A percentile compares a stretch with the other conserved stretches of the same genome.
Evolutionary conservation across 2,329 filamentous ascomycete species (phyloP).

Genomic region (Berkeleyomyces rouxiae): DNA sequence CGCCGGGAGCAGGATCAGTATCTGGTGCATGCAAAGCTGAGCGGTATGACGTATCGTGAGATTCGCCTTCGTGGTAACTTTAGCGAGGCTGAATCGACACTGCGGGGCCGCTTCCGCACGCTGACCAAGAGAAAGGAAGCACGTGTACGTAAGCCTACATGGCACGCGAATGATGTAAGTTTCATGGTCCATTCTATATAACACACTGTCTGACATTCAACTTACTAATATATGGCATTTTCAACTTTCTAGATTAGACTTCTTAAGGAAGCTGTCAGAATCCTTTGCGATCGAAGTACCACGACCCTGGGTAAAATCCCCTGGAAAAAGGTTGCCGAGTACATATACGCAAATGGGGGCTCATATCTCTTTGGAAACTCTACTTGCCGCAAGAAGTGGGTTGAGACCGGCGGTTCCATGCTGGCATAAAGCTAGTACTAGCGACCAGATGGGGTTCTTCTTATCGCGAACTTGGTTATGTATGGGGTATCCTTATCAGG

Average conservation of each 20-base stretch:
- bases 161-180: conserved; percentile 48
- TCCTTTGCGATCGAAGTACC: conserved; percentile 19
- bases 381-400: conserved; percentile 42
- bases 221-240: no score
- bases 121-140: conserved; percentile 46
- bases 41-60: conserved; percentile 47
- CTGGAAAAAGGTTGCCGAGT: conserved; percentile 41
- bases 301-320: conserved; percentile 25
- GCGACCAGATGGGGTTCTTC: not conserved
- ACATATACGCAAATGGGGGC: conserved; percentile 34
- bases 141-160: conserved; percentile 48
- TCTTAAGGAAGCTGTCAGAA: conserved; percentile 28
- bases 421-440: not conserved
- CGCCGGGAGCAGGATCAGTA: conserved; percentile 26
- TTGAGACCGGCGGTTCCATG: conserved; percentile 23
- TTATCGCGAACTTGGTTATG: not conserved
- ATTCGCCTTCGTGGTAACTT: conserved; percentile 41
- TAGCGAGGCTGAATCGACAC: conserved; percentile 51
- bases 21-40: conserved; percentile 35
- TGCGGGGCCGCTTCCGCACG: conserved; percentile 50
- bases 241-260: conserved; percentile 25
- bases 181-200: not conserved
- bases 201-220: not conserved
- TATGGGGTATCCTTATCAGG: not conserved
- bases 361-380: conserved; percentile 43